Base-by-base conservation (phyloP, 495 filamentous ascomycete species). In the Penicillium herquei region DNA sequence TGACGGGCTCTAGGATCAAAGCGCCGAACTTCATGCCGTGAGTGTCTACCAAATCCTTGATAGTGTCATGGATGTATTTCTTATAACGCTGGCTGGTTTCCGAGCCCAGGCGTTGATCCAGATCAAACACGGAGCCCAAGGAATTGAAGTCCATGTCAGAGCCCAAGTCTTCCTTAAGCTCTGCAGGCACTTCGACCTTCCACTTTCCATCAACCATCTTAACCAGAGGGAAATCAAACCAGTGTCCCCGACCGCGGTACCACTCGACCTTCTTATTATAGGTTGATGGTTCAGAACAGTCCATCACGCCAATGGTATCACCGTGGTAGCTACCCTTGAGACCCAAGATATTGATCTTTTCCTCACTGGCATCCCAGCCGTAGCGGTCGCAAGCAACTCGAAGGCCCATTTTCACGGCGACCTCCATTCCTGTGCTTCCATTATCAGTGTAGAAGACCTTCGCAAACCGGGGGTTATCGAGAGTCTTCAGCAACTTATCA, bases 241-340 rank as follows among this genome's bases (percentile, higher is more conserved):
- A 92, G 58, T 84, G 78, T 0, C 89, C 89, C 6, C 81, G 78
- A 0, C 86, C 87, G 42, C 79, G 76, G 68, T 92, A 92, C 89
- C 89, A 92, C 56, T 89, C 86, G 0, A 91, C 86, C 62, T 87
- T 87, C 57, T 88, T 74, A 56, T 92, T 92, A 54, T 71, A 92
- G 0, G 78, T 82, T 5, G 81, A 83, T 3, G 89, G 89, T 66
- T 90, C 87, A 3, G 85, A 81, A 52, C 81, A 85, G 58, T 92
- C 87, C 89, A 92, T 92, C 0, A 86, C 86, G 3, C 88, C 89
- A 17, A 92, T 88, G 0, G 88, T 91, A 61, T 92, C 89, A 1
- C 89, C 89, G 62, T 92, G 89, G 61, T 92, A 92, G 55, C 84
- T 85, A 1, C 85, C 87, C 63, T 87, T 87, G 17, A 92, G 69